Conservation (phyloP, 306 rosid species). For the Cicer bijugum region DNA sequence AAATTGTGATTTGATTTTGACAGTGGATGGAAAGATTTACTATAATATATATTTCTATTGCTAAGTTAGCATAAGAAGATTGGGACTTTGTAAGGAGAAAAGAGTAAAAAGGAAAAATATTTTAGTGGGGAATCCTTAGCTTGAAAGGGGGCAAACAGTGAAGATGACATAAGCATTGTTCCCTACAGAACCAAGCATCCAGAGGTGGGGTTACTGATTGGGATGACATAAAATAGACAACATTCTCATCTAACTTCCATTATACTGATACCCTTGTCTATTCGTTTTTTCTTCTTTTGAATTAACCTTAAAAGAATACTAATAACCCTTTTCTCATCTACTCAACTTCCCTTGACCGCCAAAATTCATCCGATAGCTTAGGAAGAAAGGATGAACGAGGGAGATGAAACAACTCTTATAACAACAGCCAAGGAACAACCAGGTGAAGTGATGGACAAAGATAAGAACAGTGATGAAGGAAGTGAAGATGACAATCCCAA, state of each 20-base stretch:
- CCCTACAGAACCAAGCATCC: constrained; percentile 71
- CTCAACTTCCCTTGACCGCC: constrained; percentile 43
- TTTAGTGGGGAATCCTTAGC: constrained; percentile 90
- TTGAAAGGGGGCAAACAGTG: constrained; percentile 55
- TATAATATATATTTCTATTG: constrained; percentile 48
- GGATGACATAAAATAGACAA: constrained; percentile 45
- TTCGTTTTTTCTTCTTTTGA: constrained; percentile 41
- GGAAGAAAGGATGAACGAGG: constrained; percentile 48
- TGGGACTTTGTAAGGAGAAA: constrained; percentile 48
- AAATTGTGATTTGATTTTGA: constrained; percentile 58
- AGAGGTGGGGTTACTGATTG: constrained; percentile 60
- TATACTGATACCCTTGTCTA: constrained; percentile 43
- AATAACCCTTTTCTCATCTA: constrained; percentile 40
- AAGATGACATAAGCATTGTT: constrained; percentile 74
- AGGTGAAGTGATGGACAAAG: constrained; percentile 39
- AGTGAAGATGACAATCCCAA: constrained; percentile 51
- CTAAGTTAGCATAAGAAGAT: constrained; percentile 53
- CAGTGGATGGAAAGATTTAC: constrained; percentile 44
- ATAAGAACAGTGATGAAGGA: constrained; percentile 44
- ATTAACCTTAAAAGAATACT: constrained; percentile 53
- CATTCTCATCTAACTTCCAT: constrained; percentile 51
- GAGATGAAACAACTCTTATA: constrained; percentile 46
- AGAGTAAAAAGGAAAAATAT: constrained; percentile 47
- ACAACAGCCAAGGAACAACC: constrained; percentile 45
- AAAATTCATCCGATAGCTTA: constrained; percentile 24